phyloP scores from a whole-genome alignment of 2,329 filamentous ascomycete species.

The Parastagonospora avenae region DNA sequence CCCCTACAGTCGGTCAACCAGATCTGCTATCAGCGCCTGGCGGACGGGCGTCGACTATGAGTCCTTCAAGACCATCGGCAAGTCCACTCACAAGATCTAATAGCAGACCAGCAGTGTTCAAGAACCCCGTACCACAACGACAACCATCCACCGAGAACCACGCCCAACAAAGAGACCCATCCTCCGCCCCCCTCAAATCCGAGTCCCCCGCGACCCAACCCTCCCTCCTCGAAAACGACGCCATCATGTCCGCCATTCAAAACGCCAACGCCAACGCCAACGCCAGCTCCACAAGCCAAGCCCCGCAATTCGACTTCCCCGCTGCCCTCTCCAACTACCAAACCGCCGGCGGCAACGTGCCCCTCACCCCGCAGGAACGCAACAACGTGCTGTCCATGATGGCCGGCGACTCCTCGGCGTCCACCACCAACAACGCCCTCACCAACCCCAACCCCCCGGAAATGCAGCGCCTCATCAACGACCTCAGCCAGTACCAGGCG shows the following conservation, averaged over 20 bases:
- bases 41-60: constrained; percentile 40
- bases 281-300: constrained; percentile 22
- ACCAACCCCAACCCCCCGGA: constrained; percentile 60
- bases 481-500: constrained; percentile 67
- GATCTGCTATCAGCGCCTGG: constrained; percentile 27
- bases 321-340: constrained; percentile 55
- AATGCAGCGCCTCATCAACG: constrained; percentile 62
- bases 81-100: constrained; percentile 31
- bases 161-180: constrained; percentile 13
- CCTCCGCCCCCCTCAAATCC: constrained; percentile 42
- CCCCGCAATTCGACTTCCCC: constrained; percentile 52
- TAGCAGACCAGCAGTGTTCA: constrained; percentile 29
- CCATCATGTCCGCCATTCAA: constrained; percentile 58
- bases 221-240: constrained; percentile 49
- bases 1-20: constrained; percentile 31
- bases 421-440: constrained; percentile 60
- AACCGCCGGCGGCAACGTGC: constrained; percentile 51
- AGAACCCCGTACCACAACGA: constrained; percentile 22
- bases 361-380: constrained; percentile 55
- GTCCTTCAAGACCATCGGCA: constrained; percentile 32
- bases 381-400: constrained; percentile 56
- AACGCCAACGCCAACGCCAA: constrained; percentile 46
- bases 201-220: constrained; percentile 47
- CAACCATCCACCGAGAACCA: constrained; percentile 14
- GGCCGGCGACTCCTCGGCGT: constrained; percentile 51